Evolutionary conservation across 345 rosid species (phyloP), one percentile per base, ranked within the genome.

Genomic region (Eucalyptus grandis): DNA sequence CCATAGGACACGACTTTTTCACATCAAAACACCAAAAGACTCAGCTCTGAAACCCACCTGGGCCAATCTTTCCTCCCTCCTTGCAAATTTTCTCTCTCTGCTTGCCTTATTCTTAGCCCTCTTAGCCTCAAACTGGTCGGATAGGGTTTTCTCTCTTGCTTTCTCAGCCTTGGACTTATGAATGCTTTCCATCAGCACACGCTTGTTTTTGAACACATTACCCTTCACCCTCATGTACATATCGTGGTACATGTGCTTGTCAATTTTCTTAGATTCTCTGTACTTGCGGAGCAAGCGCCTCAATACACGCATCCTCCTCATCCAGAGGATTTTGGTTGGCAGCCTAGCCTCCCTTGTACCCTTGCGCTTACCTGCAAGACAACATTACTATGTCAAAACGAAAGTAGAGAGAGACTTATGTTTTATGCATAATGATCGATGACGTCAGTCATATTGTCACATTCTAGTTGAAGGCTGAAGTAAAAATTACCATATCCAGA

Each of bases 141-240:
- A 91, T 92, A 98, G 90, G 17, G 99, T 97, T 93, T 98, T 98
- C 93, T 98, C 99, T 90, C 99, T 97, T 49, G 97, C 96, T 88
- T 98, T 98, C 97, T 98, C 99, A 49, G 99, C 98, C 96, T 98
- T 97, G 0, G 97, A 94, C 86, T 96, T 97, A 97, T 98, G 99
- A 85, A 98, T 98, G 86, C 98, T 96, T 90, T 98, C 99, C 99
- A 98, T 98, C 87, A 98, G 91, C 21, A 98, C 99, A 87, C 99
- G 93, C 94, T 98, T 98, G 95, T 98, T 98, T 95, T 98, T 98
- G 72, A 94, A 98, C 21, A 97, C 99, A 82, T 98, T 98, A 91
- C 99, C 99, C 93, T 98, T 98, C 62, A 96, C 99, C 91, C 91
- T 96, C 99, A 98, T 97, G 97, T 97, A 98, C 99, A 98, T 98